These are phyloP conservation scores for Eucalyptus curtisii DNA, from an alignment of 345 rosid species.

Conservation along the genomic window DNA sequence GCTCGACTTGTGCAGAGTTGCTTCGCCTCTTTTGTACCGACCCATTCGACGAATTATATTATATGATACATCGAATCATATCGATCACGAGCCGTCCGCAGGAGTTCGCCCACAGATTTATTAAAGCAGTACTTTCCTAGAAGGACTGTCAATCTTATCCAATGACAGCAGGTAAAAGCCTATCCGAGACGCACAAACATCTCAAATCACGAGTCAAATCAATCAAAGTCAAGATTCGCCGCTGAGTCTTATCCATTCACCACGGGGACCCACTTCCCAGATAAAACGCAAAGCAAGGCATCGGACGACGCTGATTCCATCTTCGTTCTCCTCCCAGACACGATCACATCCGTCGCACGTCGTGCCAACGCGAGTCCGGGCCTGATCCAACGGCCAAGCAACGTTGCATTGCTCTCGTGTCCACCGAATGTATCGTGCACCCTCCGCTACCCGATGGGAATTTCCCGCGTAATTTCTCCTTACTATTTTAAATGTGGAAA, in stretches of 20 bases:
- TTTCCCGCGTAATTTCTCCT: neutral
- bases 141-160: neutral
- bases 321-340: neutral
- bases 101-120: neutral
- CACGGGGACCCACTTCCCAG: neutral
- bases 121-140: neutral
- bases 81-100: neutral
- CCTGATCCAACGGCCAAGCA: neutral
- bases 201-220: neutral
- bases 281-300: fast-evolving
- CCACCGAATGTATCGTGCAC: neutral
- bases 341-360: neutral
- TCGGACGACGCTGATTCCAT: neutral
- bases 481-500: neutral
- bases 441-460: neutral
- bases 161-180: neutral
- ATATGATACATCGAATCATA: neutral
- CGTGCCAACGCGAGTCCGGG: neutral
- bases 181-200: neutral
- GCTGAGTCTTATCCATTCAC: neutral
- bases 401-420: neutral
- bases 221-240: neutral
- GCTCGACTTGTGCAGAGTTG: neutral
- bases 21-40: neutral
- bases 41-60: no score